A percentile compares a stretch with the other conserved stretches of the same genome.
phyloP scores from a whole-genome alignment of 176 grass and related monocot species.

The Musa troglodytarum region DNA sequence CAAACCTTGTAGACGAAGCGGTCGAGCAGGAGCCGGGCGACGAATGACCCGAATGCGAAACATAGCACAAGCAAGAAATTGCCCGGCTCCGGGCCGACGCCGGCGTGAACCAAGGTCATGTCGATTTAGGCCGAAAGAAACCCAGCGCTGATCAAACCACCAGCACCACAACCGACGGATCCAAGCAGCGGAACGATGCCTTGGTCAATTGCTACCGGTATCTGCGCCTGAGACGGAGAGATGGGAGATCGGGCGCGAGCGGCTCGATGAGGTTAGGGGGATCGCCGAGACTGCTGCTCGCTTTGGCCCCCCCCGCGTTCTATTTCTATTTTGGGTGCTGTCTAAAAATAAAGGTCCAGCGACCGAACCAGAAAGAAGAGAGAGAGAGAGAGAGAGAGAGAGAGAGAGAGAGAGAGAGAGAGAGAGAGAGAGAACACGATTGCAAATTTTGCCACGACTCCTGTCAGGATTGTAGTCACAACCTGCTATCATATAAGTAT shows the following conservation, averaged over 20 bases:
- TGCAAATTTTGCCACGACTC: neutral
- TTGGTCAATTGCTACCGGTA: neutral
- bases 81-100: slow-evolving; percentile 24
- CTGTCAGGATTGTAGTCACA: too few relatives aligned
- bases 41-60: slow-evolving; percentile 67
- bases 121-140: neutral
- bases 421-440: neutral
- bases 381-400: neutral
- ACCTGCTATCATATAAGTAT: too few relatives aligned
- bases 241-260: neutral
- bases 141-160: neutral
- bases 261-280: neutral
- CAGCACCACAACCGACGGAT: neutral
- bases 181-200: neutral
- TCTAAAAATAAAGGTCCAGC: neutral
- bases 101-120: slow-evolving; percentile 13
- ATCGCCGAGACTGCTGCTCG: neutral
- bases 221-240: neutral
- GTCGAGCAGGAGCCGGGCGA: slow-evolving; percentile 70
- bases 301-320: neutral
- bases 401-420: neutral
- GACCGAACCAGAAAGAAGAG: neutral
- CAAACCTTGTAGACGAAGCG: slow-evolving; percentile 74
- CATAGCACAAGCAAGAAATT: slow-evolving; percentile 29
- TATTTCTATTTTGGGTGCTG: neutral